A percentile compares a stretch with the other conserved stretches of the same genome.
phyloP scores from a whole-genome alignment of 768 basidiomycete species.

The Amanita jacksonii region DNA sequence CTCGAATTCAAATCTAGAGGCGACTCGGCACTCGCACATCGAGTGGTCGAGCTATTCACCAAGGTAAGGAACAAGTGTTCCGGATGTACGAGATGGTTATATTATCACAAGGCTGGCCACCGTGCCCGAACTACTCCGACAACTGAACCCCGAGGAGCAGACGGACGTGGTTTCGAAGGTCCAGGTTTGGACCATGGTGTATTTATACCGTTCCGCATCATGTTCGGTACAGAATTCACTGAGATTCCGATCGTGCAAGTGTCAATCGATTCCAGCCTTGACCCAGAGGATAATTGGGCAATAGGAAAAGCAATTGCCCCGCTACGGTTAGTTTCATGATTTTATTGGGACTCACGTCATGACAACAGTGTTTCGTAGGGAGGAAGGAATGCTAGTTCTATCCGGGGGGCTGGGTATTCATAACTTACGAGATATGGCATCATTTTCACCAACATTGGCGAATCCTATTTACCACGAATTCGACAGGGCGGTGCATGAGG shows the following conservation, averaged over 20 bases:
- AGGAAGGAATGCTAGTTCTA: conserved; percentile 60
- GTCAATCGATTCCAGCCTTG: conserved; percentile 52
- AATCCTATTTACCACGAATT: conserved; percentile 41
- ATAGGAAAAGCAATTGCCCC: conserved; percentile 51
- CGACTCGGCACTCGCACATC: conserved; percentile 43
- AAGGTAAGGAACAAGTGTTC: conserved; percentile 29
- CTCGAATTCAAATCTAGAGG: conserved; percentile 63
- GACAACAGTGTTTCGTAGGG: conserved; percentile 23
- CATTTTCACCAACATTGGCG: conserved; percentile 42
- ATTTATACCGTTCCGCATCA: conserved; percentile 68
- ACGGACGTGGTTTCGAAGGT: conserved; percentile 55
- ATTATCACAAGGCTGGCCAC: conserved; percentile 34
- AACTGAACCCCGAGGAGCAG: conserved; percentile 48
- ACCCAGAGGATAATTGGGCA: conserved; percentile 54
- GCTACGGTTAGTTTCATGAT: conserved; percentile 47
- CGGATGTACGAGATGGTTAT: neutral
- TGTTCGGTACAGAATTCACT: conserved; percentile 61
- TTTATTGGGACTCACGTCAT: too few relatives aligned
- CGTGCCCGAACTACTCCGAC: conserved; percentile 38
- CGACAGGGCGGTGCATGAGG: conserved; percentile 47
- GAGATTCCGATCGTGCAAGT: conserved; percentile 64
- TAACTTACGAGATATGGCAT: conserved; percentile 46
- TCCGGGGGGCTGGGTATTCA: conserved; percentile 64
- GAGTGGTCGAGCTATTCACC: conserved; percentile 51
- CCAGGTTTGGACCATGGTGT: conserved; percentile 74